These are phyloP conservation scores for Pseudohalonectria lignicola DNA, from an alignment of 2,329 filamentous ascomycete species.

Conservation along the genomic window DNA sequence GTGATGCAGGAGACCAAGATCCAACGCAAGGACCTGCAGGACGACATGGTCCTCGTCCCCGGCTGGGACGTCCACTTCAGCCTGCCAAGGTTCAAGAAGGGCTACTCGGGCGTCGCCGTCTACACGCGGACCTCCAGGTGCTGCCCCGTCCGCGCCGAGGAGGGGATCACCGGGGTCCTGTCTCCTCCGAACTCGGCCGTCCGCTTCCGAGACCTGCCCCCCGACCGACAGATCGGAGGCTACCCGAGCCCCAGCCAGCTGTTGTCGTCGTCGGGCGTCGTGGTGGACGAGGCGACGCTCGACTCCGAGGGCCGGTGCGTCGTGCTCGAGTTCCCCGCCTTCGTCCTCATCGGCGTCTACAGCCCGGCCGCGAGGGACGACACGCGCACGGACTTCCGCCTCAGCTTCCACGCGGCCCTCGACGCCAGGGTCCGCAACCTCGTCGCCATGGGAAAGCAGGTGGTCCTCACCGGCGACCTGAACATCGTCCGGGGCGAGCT, in stretches of 20 bases:
- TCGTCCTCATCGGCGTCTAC: constrained; percentile 88
- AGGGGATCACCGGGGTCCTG: constrained; percentile 80
- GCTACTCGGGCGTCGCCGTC: constrained; percentile 91
- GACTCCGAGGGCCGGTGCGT: constrained; percentile 91
- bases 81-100: constrained; percentile 87
- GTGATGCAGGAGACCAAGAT: constrained; percentile 96
- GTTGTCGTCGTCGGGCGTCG: constrained; percentile 19
- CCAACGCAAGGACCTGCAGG: constrained; percentile 78
- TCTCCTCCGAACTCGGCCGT: constrained; percentile 60
- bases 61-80: constrained; percentile 98
- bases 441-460: constrained; percentile 65
- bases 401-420: constrained; percentile 68
- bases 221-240: constrained; percentile 71
- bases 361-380: constrained; percentile 85
- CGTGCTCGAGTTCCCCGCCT: constrained; percentile 85
- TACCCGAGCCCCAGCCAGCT: constrained; percentile 68
- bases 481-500: constrained; percentile 63
- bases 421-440: constrained; percentile 82
- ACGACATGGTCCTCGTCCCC: constrained; percentile 91
- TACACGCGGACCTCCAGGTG: constrained; percentile 86
- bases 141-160: constrained; percentile 79
- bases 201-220: constrained; percentile 64
- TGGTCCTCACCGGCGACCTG: constrained; percentile 78
- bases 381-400: constrained; percentile 68
- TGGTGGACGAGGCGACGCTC: constrained; percentile 58